Evolutionary conservation across 2,329 filamentous ascomycete species (phyloP), one percentile per base, ranked within the genome.

Genomic region (Talaromyces sp.): DNA sequence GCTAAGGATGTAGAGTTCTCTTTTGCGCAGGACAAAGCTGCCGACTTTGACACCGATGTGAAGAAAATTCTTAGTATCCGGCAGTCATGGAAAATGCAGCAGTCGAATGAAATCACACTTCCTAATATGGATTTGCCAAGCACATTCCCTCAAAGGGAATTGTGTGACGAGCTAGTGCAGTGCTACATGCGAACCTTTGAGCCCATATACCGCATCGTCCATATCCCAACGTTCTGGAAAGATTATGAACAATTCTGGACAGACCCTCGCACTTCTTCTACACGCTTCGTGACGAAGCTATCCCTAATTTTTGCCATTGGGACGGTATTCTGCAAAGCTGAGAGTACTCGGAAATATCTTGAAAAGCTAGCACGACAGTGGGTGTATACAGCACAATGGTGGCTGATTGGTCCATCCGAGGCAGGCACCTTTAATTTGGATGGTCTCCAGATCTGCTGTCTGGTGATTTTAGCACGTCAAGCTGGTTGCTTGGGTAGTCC

Each of bases 141-240:
- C 26, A 57, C 58, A 17, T 57, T 60, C 17, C 58, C 58, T 5
- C 32, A 52, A 9, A 59, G 27, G 17, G 35, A 32, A 8, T 32
- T 12, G 2, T 61, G 56, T 29, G 56, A 61, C 35, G 31, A 56
- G 54, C 64, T 77, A n/a, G 69, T 77, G 6, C 57, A 69, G 7
- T 56, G 72, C 31, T 79, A 77, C 57, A 65, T 77, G 58, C 70
- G 67, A 8, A 74, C 74, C 59, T 66, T 77, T 9, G 75, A 77
- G 58, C 71, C 69, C 2, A 70, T 70, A 3, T 70, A 76, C 61
- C 72, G 73, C 7, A 69, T 78, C 38, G 65, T 79, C 8, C 76
- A 79, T 61, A 66, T 70, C 10, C 76, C 74, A 5, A 70, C 74
- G 0, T 78, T 79, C 43, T 65, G 71, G 29, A 63, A 61, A n/a